Conservation (phyloP, 441 rosid genomes). For the Croton laevigatus region DNA sequence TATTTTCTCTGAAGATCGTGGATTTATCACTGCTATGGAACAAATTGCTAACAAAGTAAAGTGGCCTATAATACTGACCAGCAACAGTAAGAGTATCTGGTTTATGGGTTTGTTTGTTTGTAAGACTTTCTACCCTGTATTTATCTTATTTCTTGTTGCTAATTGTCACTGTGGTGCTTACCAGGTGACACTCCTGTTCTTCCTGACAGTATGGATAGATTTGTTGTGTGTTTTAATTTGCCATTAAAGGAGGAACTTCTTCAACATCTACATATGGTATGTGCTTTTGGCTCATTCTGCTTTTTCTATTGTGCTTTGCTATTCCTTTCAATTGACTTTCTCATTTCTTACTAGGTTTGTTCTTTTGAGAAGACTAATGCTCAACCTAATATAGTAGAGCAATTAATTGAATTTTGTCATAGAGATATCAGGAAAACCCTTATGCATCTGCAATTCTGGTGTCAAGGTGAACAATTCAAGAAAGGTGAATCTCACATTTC, state of each 20-base stretch:
- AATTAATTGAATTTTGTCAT: conserved; percentile 48
- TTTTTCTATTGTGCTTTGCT: conserved; percentile 2
- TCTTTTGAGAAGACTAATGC: conserved; percentile 56
- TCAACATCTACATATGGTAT: conserved; percentile 51
- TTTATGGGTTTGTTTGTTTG: conserved; percentile 17
- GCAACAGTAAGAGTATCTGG: conserved; percentile 58
- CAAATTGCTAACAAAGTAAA: conserved; percentile 85
- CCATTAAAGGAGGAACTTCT: conserved; percentile 64
- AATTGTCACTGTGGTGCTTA: conserved; percentile 28
- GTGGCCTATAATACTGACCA: conserved; percentile 85
- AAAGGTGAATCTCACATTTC: conserved; percentile 45
- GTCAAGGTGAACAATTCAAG: conserved; percentile 51
- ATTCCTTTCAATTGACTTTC: conserved; percentile 6
- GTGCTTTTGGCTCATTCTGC: conserved; percentile 22
- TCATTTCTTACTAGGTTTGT: conserved; percentile 54
- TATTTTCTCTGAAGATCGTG: conserved; percentile 83
- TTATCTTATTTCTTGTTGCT: conserved; percentile 15
- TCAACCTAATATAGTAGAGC: conserved; percentile 52
- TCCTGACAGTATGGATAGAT: conserved; percentile 70
- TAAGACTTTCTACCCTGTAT: conserved; percentile 14
- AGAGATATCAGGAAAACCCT: conserved; percentile 81
- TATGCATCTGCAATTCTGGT: conserved; percentile 92
- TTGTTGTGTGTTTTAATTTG: conserved; percentile 52
- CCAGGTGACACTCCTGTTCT: conserved; percentile 60
- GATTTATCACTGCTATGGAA: conserved; percentile 76